Base-by-base conservation (phyloP, 768 basidiomycete genomes). In the Strobilomyces echinocephalus region DNA sequence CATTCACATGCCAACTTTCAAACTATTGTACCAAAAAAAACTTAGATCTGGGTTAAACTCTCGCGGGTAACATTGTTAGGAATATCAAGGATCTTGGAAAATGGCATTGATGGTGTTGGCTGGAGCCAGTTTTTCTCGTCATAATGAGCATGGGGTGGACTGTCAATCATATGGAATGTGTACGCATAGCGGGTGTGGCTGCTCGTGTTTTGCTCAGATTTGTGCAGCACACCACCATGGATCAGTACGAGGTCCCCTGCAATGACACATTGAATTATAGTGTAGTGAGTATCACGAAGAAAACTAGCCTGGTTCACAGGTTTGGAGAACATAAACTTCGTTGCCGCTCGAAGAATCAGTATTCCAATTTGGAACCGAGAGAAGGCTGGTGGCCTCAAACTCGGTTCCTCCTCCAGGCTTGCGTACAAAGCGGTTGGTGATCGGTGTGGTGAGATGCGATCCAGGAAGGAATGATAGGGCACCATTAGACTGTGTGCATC, bases 121-220 rank as follows among this genome's bases (percentile, higher is more conserved):
- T 98, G 95, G 53, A 97, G 73, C 95, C 95, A 97, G 65, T 97
- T 97, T 80, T 90, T 91, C 63, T 83, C 79, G 56, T 97, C 95
- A 53, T 95, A 97, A 38, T 65, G 71, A 8, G 83, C 88, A 61
- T 78, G 71, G 21, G 82, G 85, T 38, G 79, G 78, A 18, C 79
- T 85, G 63, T 95, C 91, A 45, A 93, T 85, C 90, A 92, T 91
- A 60, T 93, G 95, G 69, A 97, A 97, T 0, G 97, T 98, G 67
- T 98, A 99, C 28, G 95, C 95, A 59, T 85, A 91, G 51, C 97
- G 80, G 2, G 91, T 91, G 56, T 84, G 77, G 20, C 80, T 74
- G 50, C 89, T 91, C 1, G 78, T 79, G 68, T 99, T 99, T 50
- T 82, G 81, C 65, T 91, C 90, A 0, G 90, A 92, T 67, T 92